phyloP scores from a whole-genome alignment of 352 stramenopile species.

The Thalassiosira hispida region DNA sequence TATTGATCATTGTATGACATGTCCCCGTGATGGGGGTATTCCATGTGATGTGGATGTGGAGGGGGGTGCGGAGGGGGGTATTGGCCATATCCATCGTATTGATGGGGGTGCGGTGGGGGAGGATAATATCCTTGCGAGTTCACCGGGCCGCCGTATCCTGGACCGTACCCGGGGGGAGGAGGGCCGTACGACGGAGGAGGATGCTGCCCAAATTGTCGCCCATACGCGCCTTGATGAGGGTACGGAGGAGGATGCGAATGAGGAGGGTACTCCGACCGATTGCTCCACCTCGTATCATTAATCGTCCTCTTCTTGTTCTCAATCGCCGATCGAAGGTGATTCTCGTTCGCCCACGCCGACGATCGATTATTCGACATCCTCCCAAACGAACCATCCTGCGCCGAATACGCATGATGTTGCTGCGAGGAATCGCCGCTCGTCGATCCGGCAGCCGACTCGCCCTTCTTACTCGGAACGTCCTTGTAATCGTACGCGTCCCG shows the following conservation, averaged over 20 bases:
- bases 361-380: slow-evolving; percentile 2
- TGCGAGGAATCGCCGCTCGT: background rate
- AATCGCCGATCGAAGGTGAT: slow-evolving; percentile 27
- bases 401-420: background rate
- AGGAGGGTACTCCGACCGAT: slow-evolving; percentile 18
- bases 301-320: slow-evolving; percentile 23
- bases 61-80: slow-evolving; percentile 29
- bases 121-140: slow-evolving; percentile 23
- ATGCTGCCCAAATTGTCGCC: slow-evolving; percentile 20
- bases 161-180: slow-evolving; percentile 6
- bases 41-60: no score
- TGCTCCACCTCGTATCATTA: slow-evolving; percentile 21
- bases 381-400: slow-evolving; percentile 6
- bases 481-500: slow-evolving; percentile 44
- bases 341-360: slow-evolving; percentile 19
- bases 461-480: slow-evolving; percentile 12
- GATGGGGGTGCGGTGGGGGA: slow-evolving; percentile 2
- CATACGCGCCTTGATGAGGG: slow-evolving; percentile 24
- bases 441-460: background rate
- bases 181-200: slow-evolving; percentile 19
- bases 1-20: slow-evolving; percentile 37
- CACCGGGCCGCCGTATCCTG: slow-evolving; percentile 6
- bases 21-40: slow-evolving; percentile 36
- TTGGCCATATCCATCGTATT: slow-evolving; percentile 34
- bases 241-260: slow-evolving; percentile 30